These are phyloP conservation scores for Groenewaldozyma salmanticensis DNA, from an alignment of 805 yeast species.

Conservation along the genomic window DNA sequence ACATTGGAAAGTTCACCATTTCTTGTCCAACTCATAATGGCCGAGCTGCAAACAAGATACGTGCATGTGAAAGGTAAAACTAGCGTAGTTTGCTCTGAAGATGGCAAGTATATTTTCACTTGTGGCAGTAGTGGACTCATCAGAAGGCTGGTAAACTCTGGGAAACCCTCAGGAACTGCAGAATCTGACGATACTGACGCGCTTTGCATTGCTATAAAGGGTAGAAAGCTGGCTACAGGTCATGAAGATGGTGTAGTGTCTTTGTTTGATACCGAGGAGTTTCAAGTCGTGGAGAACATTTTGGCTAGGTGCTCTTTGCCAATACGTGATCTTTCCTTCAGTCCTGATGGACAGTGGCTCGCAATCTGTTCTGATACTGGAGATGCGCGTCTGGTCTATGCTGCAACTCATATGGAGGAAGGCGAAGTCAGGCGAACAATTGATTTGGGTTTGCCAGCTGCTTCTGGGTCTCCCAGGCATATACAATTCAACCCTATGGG, in stretches of 20 bases:
- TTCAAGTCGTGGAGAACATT: slow-evolving; percentile 16
- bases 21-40: no score
- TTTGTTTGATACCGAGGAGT: slow-evolving; percentile 22
- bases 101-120: slow-evolving; percentile 26
- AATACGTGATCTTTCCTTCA: slow-evolving; percentile 24
- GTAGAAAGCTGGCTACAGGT: slow-evolving; percentile 30
- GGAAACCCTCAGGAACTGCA: slow-evolving; percentile 26
- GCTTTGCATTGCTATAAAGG: slow-evolving; percentile 20
- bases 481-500: slow-evolving; percentile 32
- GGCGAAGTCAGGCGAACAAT: slow-evolving; percentile 29
- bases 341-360: slow-evolving; percentile 28
- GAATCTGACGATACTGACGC: slow-evolving; percentile 20
- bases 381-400: slow-evolving; percentile 23
- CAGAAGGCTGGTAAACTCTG: slow-evolving; percentile 24
- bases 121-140: slow-evolving; percentile 28
- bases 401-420: slow-evolving; percentile 28
- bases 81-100: slow-evolving; percentile 24
- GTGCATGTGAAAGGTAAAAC: slow-evolving; percentile 29
- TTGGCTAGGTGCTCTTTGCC: slow-evolving; percentile 25
- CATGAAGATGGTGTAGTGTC: slow-evolving; percentile 34
- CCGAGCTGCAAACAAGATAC: slow-evolving; percentile 14
- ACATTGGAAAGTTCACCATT: no score
- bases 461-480: slow-evolving; percentile 38
- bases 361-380: slow-evolving; percentile 27
- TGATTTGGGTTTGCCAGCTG: slow-evolving; percentile 26